These are phyloP conservation scores for Atkinsonella hypoxylon DNA, from an alignment of 2,329 filamentous ascomycete species.

Conservation along the genomic window DNA sequence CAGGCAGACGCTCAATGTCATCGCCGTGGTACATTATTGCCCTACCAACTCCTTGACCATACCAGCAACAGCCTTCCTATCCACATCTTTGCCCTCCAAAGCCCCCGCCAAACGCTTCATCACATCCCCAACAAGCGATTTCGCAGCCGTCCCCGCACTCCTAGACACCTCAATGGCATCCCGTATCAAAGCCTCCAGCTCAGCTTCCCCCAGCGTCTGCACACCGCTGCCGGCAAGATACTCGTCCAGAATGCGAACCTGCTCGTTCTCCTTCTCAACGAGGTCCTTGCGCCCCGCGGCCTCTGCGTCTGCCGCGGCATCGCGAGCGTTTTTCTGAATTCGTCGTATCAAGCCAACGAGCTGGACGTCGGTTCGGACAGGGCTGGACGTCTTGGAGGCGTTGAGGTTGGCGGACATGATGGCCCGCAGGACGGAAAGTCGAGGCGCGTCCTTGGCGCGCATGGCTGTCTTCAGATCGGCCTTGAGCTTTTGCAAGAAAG, in stretches of 20 bases:
- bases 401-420: conserved; percentile 62
- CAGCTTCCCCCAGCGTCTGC: conserved; percentile 42
- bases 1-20: not conserved
- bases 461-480: conserved; percentile 54
- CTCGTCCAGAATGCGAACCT: conserved; percentile 52
- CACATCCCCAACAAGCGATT: conserved; percentile 44
- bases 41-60: conserved; percentile 42
- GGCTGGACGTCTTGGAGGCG: conserved; percentile 58
- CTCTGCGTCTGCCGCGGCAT: conserved; percentile 52
- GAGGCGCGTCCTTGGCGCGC: conserved; percentile 50
- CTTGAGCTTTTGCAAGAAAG: conserved; percentile 40
- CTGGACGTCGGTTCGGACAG: conserved; percentile 59
- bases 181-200: conserved; percentile 43
- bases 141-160: conserved; percentile 30
- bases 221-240: conserved; percentile 51
- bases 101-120: conserved; percentile 47
- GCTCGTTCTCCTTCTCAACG: conserved; percentile 55
- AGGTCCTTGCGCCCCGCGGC: conserved; percentile 54
- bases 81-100: conserved; percentile 51
- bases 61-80: conserved; percentile 47
- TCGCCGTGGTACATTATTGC: conserved; percentile 2
- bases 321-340: conserved; percentile 42
- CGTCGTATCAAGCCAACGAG: conserved; percentile 57
- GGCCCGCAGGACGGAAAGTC: conserved; percentile 55
- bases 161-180: conserved; percentile 39